Evolutionary conservation across 2,329 filamentous ascomycete genomes (phyloP).

Genomic region (Pestalotiopsis sp.): DNA sequence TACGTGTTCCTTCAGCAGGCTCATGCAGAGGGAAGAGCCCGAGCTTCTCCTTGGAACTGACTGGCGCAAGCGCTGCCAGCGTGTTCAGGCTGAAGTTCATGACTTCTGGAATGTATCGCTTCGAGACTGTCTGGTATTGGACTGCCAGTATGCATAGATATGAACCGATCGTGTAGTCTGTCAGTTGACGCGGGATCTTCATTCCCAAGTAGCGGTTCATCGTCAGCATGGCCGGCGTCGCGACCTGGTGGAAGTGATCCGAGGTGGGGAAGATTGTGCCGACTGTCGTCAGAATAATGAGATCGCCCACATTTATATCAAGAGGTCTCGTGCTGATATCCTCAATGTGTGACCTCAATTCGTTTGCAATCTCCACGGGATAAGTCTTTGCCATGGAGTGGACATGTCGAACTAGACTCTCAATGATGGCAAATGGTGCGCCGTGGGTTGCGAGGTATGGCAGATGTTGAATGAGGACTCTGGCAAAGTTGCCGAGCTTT

Average conservation of each 20-base stretch:
- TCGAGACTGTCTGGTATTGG: constrained; percentile 82
- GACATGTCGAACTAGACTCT: constrained; percentile 83
- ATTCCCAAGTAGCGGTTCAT: constrained; percentile 84
- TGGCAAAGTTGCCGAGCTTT: constrained; percentile 71
- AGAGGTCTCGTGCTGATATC: constrained; percentile 55
- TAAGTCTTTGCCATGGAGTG: constrained; percentile 91
- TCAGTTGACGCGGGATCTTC: constrained; percentile 65
- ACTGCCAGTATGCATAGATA: constrained; percentile 80
- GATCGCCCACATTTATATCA: constrained; percentile 66
- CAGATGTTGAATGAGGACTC: constrained; percentile 66
- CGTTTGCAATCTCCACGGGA: constrained; percentile 74
- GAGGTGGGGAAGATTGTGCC: constrained; percentile 89
- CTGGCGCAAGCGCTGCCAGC: constrained; percentile 67
- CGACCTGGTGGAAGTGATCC: constrained; percentile 95
- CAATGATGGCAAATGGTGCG: constrained; percentile 66
- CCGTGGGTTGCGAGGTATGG: constrained; percentile 47
- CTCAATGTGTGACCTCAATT: constrained; percentile 74
- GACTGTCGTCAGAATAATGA: constrained; percentile 82
- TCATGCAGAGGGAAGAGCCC: constrained; percentile 66
- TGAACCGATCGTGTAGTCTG: constrained; percentile 72
- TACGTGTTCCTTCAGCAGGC: constrained; percentile 52
- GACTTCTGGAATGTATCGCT: constrained; percentile 87
- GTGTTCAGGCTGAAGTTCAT: constrained; percentile 81
- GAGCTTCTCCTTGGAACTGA: constrained; percentile 45
- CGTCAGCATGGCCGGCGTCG: constrained; percentile 86